Evolutionary conservation across 2,329 filamentous ascomycete genomes (phyloP), one percentile per base, ranked within the genome.

Genomic region (Botrytis porri): DNA sequence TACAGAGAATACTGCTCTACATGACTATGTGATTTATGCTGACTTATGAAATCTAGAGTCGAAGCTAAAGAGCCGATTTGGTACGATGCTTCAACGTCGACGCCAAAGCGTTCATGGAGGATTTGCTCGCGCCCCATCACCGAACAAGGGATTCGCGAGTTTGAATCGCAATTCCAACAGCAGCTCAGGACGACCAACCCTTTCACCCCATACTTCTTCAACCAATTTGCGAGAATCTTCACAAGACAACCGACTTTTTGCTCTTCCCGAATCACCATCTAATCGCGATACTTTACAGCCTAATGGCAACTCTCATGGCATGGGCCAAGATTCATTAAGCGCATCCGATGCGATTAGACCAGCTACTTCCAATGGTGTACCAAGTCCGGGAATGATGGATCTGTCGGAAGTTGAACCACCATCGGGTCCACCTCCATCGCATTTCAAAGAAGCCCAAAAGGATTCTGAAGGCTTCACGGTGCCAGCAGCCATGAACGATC

Each of bases 381-480:
- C 83, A 45, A 78, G 81, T 29, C 67, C 73, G 63, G 71, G 73
- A 32, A 57, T 78, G 25, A 69, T 83, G 60, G 87, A 88, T 70
- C 79, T 87, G 37, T 84, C 85, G 66, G 86, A 87, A 70, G 85
- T 86, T 43, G 82, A 85, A 14, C 84, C 87, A 43, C 86, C 87
- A 25, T 83, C 85, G 2, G 86, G 86, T 0, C 84, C 86, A 35
- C 86, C 88, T 37, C 79, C 78, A 41, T 78, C 79, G 61, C 79
- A 80, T 37, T 37, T 76, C 25, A 77, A 76, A 63, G 76, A 83
- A 72, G 80, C 86, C 72, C 82, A 83, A 32, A 93, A 89, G 80
- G 93, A 96, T 79, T 84, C 88, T 0, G 93, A 97, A 76, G 93
- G 93, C 10, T 96, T 90, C 79, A 91, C 87, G 6, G 87, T 95